Evolutionary conservation across 1,284 basidiomycete genomes (phyloP).

Genomic region (Porodaedalea pini): DNA sequence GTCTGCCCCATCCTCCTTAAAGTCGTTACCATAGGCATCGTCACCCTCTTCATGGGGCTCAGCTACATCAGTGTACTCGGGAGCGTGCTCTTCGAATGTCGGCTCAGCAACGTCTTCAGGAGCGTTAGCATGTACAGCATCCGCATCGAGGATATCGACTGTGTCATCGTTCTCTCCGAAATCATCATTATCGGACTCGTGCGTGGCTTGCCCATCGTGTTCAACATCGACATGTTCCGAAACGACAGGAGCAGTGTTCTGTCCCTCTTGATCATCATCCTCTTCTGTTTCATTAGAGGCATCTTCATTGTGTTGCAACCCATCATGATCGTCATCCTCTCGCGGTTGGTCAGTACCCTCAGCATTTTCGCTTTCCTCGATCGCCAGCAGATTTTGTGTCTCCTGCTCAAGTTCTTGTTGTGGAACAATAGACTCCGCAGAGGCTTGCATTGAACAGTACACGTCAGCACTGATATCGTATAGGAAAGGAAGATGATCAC

Average conservation of each 20-base stretch:
- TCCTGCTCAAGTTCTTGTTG: neutral
- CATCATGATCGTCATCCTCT: conserved; percentile 19
- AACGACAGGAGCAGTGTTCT: neutral
- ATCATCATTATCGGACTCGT: conserved; percentile 23
- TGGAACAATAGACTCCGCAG: conserved; percentile 3
- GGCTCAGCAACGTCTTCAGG: conserved; percentile 26
- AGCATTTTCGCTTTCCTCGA: neutral
- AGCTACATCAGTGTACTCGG: conserved; percentile 23
- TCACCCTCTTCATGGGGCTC: conserved; percentile 28
- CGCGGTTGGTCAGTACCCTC: conserved; percentile 22
- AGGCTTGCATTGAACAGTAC: neutral
- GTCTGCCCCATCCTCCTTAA: conserved; percentile 25
- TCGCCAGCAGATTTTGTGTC: neutral
- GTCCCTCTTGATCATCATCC: neutral
- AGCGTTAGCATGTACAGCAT: conserved; percentile 28
- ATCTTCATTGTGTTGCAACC: conserved; percentile 19
- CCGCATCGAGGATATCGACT: conserved; percentile 29
- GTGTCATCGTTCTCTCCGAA: conserved; percentile 17
- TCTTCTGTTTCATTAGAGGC: neutral
- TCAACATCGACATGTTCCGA: conserved; percentile 7
- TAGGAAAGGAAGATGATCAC: conserved; percentile 20
- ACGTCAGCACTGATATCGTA: neutral
- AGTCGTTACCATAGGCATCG: conserved; percentile 29
- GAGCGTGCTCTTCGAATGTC: conserved; percentile 27
- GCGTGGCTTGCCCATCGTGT: conserved; percentile 13